phyloP scores from a whole-genome alignment of 768 basidiomycete genomes.

The Rickenella mellea region DNA sequence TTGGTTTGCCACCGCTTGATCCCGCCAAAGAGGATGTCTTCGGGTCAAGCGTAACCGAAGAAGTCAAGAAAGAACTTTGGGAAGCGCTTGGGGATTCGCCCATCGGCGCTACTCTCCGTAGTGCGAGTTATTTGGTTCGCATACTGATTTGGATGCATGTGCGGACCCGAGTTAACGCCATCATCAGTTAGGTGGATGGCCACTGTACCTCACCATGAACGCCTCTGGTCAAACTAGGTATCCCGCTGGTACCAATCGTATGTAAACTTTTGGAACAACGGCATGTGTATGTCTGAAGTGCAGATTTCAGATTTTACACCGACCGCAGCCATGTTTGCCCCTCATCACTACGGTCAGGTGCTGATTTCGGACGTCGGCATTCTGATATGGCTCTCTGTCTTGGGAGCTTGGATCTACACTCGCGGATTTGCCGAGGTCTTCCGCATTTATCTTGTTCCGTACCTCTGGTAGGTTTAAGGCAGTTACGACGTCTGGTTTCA shows the following conservation, averaged over 20 bases:
- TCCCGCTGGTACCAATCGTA: conserved; percentile 71
- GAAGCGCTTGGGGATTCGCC: conserved; percentile 93
- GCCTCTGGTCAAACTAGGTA: conserved; percentile 81
- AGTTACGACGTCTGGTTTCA: no score
- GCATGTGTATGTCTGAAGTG: background rate
- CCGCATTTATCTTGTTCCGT: conserved; percentile 77
- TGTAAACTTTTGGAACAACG: conserved; percentile 17
- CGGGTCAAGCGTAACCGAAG: conserved; percentile 55
- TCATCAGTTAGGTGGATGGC: conserved; percentile 58
- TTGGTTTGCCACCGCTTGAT: conserved; percentile 57
- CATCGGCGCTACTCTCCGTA: conserved; percentile 47
- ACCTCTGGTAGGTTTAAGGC: conserved; percentile 52
- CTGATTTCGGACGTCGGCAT: conserved; percentile 79
- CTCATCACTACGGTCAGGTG: conserved; percentile 69
- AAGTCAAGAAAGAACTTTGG: conserved; percentile 63
- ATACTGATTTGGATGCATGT: background rate
- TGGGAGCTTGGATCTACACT: conserved; percentile 46
- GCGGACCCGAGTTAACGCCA: background rate
- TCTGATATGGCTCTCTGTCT: conserved; percentile 53
- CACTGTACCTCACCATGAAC: conserved; percentile 71
- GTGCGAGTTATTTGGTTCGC: conserved; percentile 53
- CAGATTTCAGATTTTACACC: conserved; percentile 62
- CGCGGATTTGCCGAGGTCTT: conserved; percentile 67
- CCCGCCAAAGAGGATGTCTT: conserved; percentile 53
- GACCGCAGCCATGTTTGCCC: conserved; percentile 68